Percentiles rank a stretch among this genome's conserved stretches.
phyloP scores from a whole-genome alignment of 192 early-diverging fungal genomes.

The Podila clonocystis region DNA sequence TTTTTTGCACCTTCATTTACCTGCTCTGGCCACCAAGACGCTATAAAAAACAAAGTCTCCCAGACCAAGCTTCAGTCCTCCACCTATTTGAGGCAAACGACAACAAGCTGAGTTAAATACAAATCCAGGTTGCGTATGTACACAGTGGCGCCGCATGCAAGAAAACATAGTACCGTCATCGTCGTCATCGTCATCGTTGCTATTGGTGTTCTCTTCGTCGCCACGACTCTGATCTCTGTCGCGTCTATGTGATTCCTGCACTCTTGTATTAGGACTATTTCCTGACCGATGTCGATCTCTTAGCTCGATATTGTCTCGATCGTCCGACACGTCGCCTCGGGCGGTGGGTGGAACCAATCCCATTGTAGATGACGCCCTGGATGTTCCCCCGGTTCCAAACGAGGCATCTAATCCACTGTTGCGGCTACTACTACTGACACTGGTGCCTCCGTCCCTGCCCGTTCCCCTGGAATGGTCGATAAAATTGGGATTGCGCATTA shows the following conservation, averaged over 20 bases:
- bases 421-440: conserved; percentile 25
- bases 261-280: conserved; percentile 5
- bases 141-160: neutral
- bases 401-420: conserved; percentile 26
- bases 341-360: conserved; percentile 9
- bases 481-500: neutral
- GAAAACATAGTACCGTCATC: conserved; percentile 54
- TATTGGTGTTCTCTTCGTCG: conserved; percentile 44
- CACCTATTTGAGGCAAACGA: conserved; percentile 46
- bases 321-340: neutral
- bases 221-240: conserved; percentile 8
- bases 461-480: conserved; percentile 20
- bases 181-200: conserved; percentile 56
- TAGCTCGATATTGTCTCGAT: conserved; percentile 26
- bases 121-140: neutral
- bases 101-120: neutral
- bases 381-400: conserved; percentile 3
- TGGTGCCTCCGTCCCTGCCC: conserved; percentile 25
- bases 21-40: conserved; percentile 81
- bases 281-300: conserved; percentile 16
- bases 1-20: conserved; percentile 41
- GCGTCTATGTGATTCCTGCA: neutral
- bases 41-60: conserved; percentile 95
- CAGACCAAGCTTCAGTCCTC: conserved; percentile 85
- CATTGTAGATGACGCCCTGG: conserved; percentile 23